Evolutionary conservation across 2,329 filamentous ascomycete species (phyloP).

Genomic region (Clarireedia monteithiana): DNA sequence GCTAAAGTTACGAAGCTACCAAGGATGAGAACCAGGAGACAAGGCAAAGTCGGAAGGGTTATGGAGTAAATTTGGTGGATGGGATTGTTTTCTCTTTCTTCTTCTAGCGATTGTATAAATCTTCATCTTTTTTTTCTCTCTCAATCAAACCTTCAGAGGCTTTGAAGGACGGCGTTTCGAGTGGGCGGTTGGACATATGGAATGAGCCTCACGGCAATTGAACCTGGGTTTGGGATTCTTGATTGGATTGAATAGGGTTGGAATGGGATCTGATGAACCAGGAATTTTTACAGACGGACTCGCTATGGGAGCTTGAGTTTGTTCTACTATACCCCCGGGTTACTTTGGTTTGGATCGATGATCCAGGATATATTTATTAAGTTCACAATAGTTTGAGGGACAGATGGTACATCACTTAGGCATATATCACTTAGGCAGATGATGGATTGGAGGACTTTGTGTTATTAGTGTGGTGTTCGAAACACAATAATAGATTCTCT

Average conservation of each 20-base stretch:
- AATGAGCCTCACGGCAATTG: background rate
- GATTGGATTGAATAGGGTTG: background rate
- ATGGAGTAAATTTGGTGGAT: background rate
- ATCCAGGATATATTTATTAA: background rate
- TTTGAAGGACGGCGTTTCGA: background rate
- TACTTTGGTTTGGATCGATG: background rate
- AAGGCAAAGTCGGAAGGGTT: background rate
- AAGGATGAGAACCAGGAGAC: conserved; percentile 4
- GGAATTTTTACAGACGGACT: background rate
- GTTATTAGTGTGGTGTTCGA: no score
- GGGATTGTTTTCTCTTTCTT: background rate
- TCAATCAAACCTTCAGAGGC: background rate
- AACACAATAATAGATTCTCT: no score
- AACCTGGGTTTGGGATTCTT: background rate
- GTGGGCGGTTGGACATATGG: background rate
- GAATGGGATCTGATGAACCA: background rate
- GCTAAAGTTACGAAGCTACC: background rate
- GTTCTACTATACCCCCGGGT: background rate
- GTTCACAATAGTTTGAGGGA: no score
- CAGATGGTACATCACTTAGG: no score
- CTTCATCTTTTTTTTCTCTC: background rate
- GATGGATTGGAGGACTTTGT: no score
- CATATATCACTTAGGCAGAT: no score
- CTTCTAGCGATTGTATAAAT: background rate
- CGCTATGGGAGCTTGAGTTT: background rate